These are phyloP conservation scores for Suillus ampliporus DNA, from an alignment of 768 basidiomycete species.

Conservation along the genomic window DNA sequence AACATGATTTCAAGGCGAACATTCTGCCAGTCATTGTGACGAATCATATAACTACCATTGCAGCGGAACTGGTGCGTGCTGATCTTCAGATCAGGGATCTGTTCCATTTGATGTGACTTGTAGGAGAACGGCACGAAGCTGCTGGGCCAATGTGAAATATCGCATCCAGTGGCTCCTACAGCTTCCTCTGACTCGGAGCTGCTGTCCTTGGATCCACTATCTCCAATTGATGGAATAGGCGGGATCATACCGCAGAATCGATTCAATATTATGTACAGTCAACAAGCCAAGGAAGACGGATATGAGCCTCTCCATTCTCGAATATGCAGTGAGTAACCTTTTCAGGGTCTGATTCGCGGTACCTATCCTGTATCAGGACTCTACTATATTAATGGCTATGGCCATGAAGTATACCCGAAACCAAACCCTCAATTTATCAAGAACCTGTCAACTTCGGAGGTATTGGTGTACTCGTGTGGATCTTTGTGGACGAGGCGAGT, in stretches of 20 bases:
- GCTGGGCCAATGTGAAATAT: conserved; percentile 93
- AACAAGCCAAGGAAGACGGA: conserved; percentile 50
- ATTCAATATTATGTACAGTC: conserved; percentile 72
- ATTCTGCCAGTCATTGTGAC: conserved; percentile 93
- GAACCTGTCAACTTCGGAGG: conserved; percentile 61
- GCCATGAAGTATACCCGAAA: conserved; percentile 88
- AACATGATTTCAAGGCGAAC: conserved; percentile 53
- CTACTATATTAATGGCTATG: conserved; percentile 90
- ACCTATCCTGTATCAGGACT: conserved; percentile 52
- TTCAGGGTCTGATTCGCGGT: conserved; percentile 9
- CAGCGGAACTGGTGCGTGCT: conserved; percentile 74
- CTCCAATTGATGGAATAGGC: conserved; percentile 61
- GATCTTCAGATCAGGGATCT: not conserved
- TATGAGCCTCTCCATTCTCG: conserved; percentile 63
- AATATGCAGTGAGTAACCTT: conserved; percentile 61
- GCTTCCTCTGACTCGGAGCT: conserved; percentile 34
- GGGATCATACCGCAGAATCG: conserved; percentile 46
- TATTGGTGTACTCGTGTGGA: conserved; percentile 91
- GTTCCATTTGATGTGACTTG: conserved; percentile 13
- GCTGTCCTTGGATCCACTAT: conserved; percentile 44
- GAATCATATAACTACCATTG: conserved; percentile 95
- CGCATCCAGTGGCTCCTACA: conserved; percentile 68
- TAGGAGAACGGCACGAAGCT: conserved; percentile 79
- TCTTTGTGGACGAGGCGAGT: conserved; percentile 91
- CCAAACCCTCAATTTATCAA: conserved; percentile 84